phyloP scores from a whole-genome alignment of 2,329 filamentous ascomycete species.

The Colletotrichum camelliae region DNA sequence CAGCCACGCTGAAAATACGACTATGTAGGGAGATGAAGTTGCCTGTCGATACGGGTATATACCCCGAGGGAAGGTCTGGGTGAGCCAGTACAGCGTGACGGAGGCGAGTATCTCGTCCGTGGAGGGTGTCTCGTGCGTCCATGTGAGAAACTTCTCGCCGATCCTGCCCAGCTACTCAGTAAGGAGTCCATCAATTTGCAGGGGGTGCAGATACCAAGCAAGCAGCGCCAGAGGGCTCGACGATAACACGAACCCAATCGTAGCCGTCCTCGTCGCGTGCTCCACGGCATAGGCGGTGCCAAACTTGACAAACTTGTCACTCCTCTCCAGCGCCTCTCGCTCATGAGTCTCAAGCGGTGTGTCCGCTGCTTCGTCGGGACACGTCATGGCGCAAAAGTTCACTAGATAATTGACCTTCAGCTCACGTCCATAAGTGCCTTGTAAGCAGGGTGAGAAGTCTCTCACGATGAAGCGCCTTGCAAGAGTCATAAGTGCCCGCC shows the following conservation, averaged over 20 bases:
- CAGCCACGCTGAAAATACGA: accelerated
- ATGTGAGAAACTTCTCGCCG: neutral
- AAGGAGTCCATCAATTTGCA: accelerated
- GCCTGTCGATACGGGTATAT: neutral
- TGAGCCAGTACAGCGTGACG: neutral
- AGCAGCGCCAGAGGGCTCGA: neutral
- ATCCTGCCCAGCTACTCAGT: neutral
- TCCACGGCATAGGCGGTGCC: neutral
- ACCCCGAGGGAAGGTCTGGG: neutral
- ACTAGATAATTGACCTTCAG: neutral
- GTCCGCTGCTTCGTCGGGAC: neutral
- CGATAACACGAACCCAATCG: neutral
- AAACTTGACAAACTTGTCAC: neutral
- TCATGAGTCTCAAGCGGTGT: neutral
- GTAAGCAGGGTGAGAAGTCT: neutral
- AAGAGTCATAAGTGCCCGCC: neutral
- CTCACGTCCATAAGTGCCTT: too few species aligned
- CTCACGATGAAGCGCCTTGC: neutral
- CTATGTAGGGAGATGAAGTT: accelerated
- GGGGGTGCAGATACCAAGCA: neutral
- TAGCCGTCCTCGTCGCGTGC: neutral
- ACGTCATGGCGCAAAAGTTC: neutral
- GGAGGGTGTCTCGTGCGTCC: neutral
- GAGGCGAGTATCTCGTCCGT: neutral
- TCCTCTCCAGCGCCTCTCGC: neutral